Evolutionary conservation across 306 rosid species (phyloP), one percentile per base, ranked within the genome.

Genomic region (Leucaena leucocephala): DNA sequence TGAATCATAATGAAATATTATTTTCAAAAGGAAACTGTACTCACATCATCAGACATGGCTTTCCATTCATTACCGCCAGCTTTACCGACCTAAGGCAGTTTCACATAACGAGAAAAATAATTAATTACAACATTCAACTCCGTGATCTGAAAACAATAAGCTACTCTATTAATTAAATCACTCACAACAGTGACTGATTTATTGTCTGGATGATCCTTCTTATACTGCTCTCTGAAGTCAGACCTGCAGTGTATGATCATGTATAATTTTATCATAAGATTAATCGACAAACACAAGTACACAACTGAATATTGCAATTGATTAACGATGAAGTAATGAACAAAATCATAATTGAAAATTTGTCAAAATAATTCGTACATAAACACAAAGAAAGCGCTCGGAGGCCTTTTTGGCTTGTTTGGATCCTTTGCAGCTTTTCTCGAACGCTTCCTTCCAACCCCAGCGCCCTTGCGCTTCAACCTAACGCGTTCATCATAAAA

Each of bases 301-400:
- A n/a, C 27, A 10, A 58, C 6, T 22, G 64, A 58, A 58, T 8
- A 22, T 58, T 8, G 64, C 15, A 58, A 58, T 22, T 19, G 33
- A n/a, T n/a, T 8, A 57, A 19, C 12, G 14, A 21, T 9, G 21
- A 8, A 14, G 5, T 11, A 2, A 35, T 3, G 35, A 38, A 10
- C 0, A 52, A 71, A 39, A 5, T 52, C 35, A 8, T 8, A 57
- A 9, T 21, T 21, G 63, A 57, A 57, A 8, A 57, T 1, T 21
- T 8, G 3, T 11, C n/a, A 38, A 35, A 3, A 40, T 3, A 12
- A 61, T 64, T 6, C 81, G 3, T 84, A 92, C 97, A 94, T 92
- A 90, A 92, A 94, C 68, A 95, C 97, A 65, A 95, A 95, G 89
- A 95, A 95, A 64, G 98, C 97, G 78, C 97, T 92, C 0, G 98